Percentiles rank a stretch among this genome's conserved stretches.
These are phyloP conservation scores for Ophiostoma populinum DNA, from an alignment of 2,329 filamentous ascomycete genomes.

Conservation along the genomic window DNA sequence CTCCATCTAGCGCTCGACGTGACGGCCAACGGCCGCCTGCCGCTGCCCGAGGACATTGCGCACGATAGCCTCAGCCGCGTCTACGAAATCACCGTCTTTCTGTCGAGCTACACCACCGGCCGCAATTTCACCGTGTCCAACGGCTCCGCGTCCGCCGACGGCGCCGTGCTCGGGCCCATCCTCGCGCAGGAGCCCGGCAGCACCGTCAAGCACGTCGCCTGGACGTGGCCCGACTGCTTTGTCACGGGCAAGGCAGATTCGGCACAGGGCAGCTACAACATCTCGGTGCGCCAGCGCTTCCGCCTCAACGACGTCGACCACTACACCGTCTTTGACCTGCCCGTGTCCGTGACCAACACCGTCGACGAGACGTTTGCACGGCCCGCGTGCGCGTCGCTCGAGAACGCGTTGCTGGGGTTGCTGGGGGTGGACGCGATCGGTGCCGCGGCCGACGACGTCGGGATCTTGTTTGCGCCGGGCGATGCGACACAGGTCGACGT, in stretches of 20 bases:
- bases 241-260: slow-evolving; percentile 38
- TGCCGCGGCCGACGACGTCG: slow-evolving; percentile 25
- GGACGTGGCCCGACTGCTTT: slow-evolving; percentile 53
- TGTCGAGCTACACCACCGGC: slow-evolving; percentile 43
- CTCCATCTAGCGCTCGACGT: slow-evolving; percentile 52
- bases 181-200: slow-evolving; percentile 46
- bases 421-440: slow-evolving; percentile 28
- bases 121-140: slow-evolving; percentile 55
- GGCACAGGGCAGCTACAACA: slow-evolving; percentile 48
- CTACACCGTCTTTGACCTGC: slow-evolving; percentile 56
- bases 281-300: slow-evolving; percentile 56
- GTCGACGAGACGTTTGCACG: slow-evolving; percentile 26
- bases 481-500: slow-evolving; percentile 29
- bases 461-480: slow-evolving; percentile 34
- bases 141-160: slow-evolving; percentile 38
- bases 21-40: slow-evolving; percentile 44
- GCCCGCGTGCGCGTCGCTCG: slow-evolving; percentile 27
- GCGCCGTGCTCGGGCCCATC: slow-evolving; percentile 42
- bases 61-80: slow-evolving; percentile 37
- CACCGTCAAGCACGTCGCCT: slow-evolving; percentile 59
- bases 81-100: slow-evolving; percentile 48
- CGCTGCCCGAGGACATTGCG: slow-evolving; percentile 34
- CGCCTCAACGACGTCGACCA: slow-evolving; percentile 43
- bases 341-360: slow-evolving; percentile 49
- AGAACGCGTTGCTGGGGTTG: slow-evolving; percentile 31